phyloP scores from a whole-genome alignment of 495 filamentous ascomycete genomes.

The Daldinia bambusicola region DNA sequence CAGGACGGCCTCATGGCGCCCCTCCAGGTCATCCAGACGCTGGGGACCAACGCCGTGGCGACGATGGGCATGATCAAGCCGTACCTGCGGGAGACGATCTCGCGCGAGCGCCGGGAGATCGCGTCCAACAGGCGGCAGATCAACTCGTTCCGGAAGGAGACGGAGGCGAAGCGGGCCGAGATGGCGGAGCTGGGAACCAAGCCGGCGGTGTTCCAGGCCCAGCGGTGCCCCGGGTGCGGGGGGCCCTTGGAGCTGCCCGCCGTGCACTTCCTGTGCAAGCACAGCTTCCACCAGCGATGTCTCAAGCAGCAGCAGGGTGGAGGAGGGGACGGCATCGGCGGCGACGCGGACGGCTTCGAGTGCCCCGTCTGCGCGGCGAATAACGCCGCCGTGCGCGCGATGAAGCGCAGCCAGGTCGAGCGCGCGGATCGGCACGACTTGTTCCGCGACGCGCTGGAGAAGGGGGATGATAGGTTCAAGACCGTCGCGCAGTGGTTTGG shows the following conservation, averaged over 20 bases:
- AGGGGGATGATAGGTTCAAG: slow-evolving; percentile 84
- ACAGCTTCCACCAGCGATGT: slow-evolving; percentile 93
- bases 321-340: slow-evolving; percentile 57
- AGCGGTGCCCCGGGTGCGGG: slow-evolving; percentile 83
- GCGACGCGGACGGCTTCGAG: slow-evolving; percentile 69
- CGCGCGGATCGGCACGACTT: slow-evolving; percentile 88
- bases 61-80: slow-evolving; percentile 97
- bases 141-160: slow-evolving; percentile 85
- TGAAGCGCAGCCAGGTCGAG: slow-evolving; percentile 87
- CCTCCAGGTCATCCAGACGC: slow-evolving; percentile 93
- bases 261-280: slow-evolving; percentile 96
- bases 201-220: slow-evolving; percentile 88
- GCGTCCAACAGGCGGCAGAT: slow-evolving; percentile 83
- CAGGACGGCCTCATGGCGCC: slow-evolving; percentile 93
- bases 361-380: slow-evolving; percentile 85
- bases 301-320: slow-evolving; percentile 57
- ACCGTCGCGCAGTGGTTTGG: slow-evolving; percentile 95
- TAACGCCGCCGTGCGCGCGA: slow-evolving; percentile 86
- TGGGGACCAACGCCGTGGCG: slow-evolving; percentile 72
- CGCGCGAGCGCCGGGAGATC: slow-evolving; percentile 87
- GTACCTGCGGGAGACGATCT: slow-evolving; percentile 88
- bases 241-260: slow-evolving; percentile 81
- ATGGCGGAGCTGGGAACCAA: slow-evolving; percentile 78
- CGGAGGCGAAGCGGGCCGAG: slow-evolving; percentile 79
- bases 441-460: slow-evolving; percentile 81